Evolutionary conservation across 192 early-diverging fungal genomes (phyloP), one percentile per base, ranked within the genome.

Genomic region (Coemansia sp.): DNA sequence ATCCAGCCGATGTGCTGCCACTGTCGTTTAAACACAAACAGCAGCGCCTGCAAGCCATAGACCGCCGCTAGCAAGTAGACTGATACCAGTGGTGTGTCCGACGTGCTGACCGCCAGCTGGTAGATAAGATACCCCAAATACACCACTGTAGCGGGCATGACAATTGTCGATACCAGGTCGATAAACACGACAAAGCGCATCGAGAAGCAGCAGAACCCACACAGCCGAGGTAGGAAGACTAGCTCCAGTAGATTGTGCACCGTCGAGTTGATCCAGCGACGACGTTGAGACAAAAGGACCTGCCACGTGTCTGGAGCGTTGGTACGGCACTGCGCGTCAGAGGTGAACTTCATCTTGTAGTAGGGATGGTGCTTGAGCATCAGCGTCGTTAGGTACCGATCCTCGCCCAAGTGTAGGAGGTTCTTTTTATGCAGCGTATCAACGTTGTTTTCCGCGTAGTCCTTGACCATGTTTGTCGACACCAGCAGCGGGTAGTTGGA

Each of bases 211-310:
- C 96, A 92, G 89, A 95, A 97, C 33, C 98, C 97, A 69, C 98
- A 98, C 36, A 98, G 90, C 67, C 98, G 96, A 38, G 93, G 93
- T 69, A 99, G 83, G 71, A 95, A 90, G 43, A 97, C 82, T 42
- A 99, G 86, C 79, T 99, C 98, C 68, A 98, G 87, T 74, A 98
- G 85, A 79, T 99, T 99, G 87, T 99, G 98, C 15, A 99, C 93
- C 0, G 98, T 99, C 34, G 96, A 98, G 87, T 99, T 99, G 78
- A 99, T 99, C 98, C 98, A 99, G 68, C 98, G 93, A 77, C 98
- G 95, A 71, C 98, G 93, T 82, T 99, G 98, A 2, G 98, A 99
- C 24, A 99, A 79, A 51, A 99, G 86, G 24, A 99, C 94, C 63
- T 90, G 87, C 96, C 96, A 99, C 36, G 90, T 90, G 72, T 99